These are phyloP conservation scores for Mycosphaerelloides madeirae DNA, from an alignment of 2,329 filamentous ascomycete species.

Conservation along the genomic window DNA sequence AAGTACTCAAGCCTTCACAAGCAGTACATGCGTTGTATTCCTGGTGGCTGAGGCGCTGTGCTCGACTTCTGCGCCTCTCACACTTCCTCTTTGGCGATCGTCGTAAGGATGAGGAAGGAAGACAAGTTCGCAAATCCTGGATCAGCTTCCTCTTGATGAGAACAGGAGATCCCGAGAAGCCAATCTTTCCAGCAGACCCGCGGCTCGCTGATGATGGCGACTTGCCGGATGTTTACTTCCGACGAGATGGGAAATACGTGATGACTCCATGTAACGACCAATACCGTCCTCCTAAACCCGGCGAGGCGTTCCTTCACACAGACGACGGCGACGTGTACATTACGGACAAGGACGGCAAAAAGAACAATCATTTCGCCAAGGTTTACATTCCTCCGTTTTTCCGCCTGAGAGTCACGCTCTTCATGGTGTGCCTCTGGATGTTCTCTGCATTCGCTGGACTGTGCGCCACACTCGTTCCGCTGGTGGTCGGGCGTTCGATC, in stretches of 20 bases:
- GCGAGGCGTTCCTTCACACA: conserved; percentile 73
- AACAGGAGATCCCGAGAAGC: conserved; percentile 8
- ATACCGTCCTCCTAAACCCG: conserved; percentile 84
- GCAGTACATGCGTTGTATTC: conserved; percentile 79
- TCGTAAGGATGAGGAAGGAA: conserved; percentile 74
- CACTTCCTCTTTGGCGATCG: conserved; percentile 91
- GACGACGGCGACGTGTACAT: conserved; percentile 51
- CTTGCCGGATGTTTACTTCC: conserved; percentile 46
- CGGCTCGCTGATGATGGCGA: neutral
- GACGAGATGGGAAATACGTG: conserved; percentile 75
- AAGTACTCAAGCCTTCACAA: conserved; percentile 78
- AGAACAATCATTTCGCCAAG: conserved; percentile 47
- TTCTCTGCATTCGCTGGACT: conserved; percentile 88
- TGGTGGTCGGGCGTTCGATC: conserved; percentile 76
- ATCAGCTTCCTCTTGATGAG: conserved; percentile 21
- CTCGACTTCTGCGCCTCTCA: conserved; percentile 71
- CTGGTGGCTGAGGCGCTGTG: conserved; percentile 94
- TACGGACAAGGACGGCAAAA: conserved; percentile 30
- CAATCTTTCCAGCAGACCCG: conserved; percentile 14
- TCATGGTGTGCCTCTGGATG: conserved; percentile 86
- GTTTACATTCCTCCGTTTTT: conserved; percentile 80
- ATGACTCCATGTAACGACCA: conserved; percentile 92
- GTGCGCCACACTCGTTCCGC: conserved; percentile 75
- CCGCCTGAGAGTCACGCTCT: conserved; percentile 70
- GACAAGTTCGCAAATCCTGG: conserved; percentile 31